Conservation (phyloP, 441 rosid genomes). For the Pelargonium citronellum region DNA sequence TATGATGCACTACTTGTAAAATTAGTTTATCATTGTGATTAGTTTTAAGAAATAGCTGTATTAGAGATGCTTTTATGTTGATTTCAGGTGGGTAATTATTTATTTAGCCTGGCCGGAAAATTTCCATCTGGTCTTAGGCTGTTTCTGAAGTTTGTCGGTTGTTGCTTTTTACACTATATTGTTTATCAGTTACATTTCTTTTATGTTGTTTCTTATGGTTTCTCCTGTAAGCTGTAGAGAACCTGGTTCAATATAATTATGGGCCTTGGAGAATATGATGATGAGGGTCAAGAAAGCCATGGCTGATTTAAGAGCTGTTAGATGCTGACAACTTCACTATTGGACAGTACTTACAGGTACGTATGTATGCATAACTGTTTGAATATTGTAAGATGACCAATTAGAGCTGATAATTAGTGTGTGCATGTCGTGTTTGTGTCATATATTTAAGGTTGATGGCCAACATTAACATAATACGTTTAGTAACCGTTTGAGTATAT, state of each 20-base stretch:
- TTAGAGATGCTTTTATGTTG: constrained; percentile 19
- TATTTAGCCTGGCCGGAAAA: constrained; percentile 24
- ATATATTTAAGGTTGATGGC: too few relatives aligned
- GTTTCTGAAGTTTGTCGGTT: constrained; percentile 23
- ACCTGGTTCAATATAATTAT: constrained; percentile 71
- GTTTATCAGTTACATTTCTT: constrained; percentile 17
- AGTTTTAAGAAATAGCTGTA: constrained; percentile 15
- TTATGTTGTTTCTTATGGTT: constrained; percentile 58
- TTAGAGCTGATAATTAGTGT: too few relatives aligned
- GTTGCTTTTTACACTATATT: constrained; percentile 18
- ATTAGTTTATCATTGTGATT: constrained; percentile 25
- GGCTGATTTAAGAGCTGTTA: constrained; percentile 80
- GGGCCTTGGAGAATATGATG: constrained; percentile 93
- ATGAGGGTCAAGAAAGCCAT: constrained; percentile 68
- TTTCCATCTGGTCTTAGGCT: constrained; percentile 29
- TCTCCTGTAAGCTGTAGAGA: constrained; percentile 76
- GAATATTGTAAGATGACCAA: too few relatives aligned
- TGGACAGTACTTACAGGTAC: constrained; percentile 95
- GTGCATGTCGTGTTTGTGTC: too few relatives aligned
- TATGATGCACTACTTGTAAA: constrained; percentile 29
- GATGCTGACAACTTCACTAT: constrained; percentile 83
- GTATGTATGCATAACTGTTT: neutral
- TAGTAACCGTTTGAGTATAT: too few relatives aligned
- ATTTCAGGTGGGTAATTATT: constrained; percentile 19
- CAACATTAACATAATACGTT: too few relatives aligned